phyloP scores from a whole-genome alignment of 768 basidiomycete species.

The Naganishia randhawae region DNA sequence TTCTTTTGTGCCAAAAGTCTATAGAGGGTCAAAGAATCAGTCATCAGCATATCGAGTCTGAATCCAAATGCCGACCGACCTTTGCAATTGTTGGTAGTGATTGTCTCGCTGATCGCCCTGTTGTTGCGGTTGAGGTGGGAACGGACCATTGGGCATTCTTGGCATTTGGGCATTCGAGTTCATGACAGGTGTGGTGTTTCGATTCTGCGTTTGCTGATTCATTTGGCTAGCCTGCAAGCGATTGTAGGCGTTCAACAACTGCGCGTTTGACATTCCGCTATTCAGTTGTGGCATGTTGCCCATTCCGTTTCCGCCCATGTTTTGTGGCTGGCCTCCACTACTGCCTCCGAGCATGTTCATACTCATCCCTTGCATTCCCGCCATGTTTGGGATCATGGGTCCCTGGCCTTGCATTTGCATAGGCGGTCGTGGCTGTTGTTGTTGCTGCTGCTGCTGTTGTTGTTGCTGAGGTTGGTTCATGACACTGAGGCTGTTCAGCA shows the following conservation, averaged over 20 bases:
- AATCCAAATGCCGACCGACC: not conserved
- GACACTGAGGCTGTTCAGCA: constrained; percentile 9
- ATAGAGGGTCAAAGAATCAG: not conserved
- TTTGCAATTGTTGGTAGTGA: constrained; percentile 15
- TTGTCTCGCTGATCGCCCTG: constrained; percentile 15
- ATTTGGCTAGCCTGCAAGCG: constrained; percentile 11
- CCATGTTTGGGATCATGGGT: not conserved
- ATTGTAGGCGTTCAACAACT: constrained; percentile 1
- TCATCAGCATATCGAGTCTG: not conserved
- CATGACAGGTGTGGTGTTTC: not conserved
- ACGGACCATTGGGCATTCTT: constrained; percentile 1
- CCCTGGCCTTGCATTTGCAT: constrained; percentile 19
- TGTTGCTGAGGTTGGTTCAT: constrained; percentile 6
- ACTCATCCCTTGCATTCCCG: constrained; percentile 18
- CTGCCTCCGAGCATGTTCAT: constrained; percentile 3
- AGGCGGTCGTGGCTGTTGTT: constrained; percentile 18
- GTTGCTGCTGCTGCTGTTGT: not conserved
- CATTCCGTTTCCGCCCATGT: constrained; percentile 20
- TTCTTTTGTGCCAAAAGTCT: constrained; percentile 11
- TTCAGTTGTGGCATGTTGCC: constrained; percentile 12
- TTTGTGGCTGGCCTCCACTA: not conserved
- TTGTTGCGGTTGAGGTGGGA: constrained; percentile 6
- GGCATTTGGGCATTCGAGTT: not conserved
- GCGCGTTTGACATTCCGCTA: constrained; percentile 2
- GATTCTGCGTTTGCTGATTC: constrained; percentile 1